These are phyloP conservation scores for Xylariaceae sp. DNA, from an alignment of 2,329 filamentous ascomycete genomes.

Conservation along the genomic window DNA sequence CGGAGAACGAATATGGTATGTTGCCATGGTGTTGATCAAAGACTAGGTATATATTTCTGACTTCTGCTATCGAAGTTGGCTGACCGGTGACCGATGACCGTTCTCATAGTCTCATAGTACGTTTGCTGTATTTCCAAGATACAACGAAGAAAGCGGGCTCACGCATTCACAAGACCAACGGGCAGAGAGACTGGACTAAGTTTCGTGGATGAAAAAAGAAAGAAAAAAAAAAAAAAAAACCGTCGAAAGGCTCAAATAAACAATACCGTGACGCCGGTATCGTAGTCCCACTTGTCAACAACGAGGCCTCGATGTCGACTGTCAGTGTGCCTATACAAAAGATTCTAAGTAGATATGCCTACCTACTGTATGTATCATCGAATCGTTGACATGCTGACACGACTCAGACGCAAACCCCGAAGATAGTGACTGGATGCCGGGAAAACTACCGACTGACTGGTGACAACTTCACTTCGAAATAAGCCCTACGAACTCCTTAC, in stretches of 20 bases:
- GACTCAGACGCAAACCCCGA: constrained; percentile 40
- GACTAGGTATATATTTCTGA: neutral
- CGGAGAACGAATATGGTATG: constrained; percentile 68
- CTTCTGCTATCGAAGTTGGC: neutral
- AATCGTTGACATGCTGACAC: neutral
- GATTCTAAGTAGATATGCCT: too few relatives aligned
- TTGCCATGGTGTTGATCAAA: neutral
- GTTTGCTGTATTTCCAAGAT: neutral
- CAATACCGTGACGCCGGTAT: constrained; percentile 62
- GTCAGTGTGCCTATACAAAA: too few relatives aligned
- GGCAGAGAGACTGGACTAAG: constrained; percentile 47
- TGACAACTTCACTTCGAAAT: constrained; percentile 17
- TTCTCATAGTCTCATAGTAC: neutral
- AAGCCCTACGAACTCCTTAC: constrained; percentile 21
- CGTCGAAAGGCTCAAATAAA: constrained; percentile 35
- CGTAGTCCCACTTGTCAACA: constrained; percentile 60
- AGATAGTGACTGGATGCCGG: constrained; percentile 19
- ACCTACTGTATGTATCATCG: neutral
- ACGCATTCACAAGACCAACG: constrained; percentile 17
- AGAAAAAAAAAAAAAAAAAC: constrained; percentile 56
- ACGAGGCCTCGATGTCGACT: constrained; percentile 9
- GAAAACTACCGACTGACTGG: constrained; percentile 11
- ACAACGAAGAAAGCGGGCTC: neutral
- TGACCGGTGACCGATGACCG: too few relatives aligned
- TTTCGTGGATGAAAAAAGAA: constrained; percentile 55